Evolutionary conservation across 345 rosid species (phyloP).

Genomic region (Laguncularia racemosa): DNA sequence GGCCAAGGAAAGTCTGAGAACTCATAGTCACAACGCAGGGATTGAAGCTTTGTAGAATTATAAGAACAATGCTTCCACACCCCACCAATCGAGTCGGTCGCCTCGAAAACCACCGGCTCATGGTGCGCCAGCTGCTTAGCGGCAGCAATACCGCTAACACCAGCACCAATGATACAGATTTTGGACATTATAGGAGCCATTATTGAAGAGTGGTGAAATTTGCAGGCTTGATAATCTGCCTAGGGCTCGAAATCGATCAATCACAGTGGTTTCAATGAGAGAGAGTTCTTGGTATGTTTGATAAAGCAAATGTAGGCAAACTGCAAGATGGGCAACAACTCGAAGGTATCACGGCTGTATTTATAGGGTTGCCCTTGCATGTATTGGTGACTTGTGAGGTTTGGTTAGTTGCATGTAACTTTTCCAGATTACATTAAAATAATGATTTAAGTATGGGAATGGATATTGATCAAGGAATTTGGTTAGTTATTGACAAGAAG

Average conservation of each 20-base stretch:
- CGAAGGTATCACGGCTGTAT: background rate
- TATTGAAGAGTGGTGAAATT: too few species aligned
- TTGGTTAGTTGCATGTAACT: too few species aligned
- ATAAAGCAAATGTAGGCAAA: too few species aligned
- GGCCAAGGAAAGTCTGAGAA: slow-evolving; percentile 92
- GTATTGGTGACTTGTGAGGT: too few species aligned
- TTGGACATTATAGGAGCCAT: slow-evolving; percentile 26
- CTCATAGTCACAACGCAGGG: slow-evolving; percentile 59
- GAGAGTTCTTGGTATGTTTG: too few species aligned
- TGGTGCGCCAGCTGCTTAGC: slow-evolving; percentile 64
- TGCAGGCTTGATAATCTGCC: too few species aligned
- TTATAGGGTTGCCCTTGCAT: slow-evolving; percentile 17
- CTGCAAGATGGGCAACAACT: background rate
- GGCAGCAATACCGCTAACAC: slow-evolving; percentile 82
- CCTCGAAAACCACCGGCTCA: slow-evolving; percentile 70
- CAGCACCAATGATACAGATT: slow-evolving; percentile 79
- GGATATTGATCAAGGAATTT: background rate
- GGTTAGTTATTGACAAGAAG: slow-evolving; percentile 6
- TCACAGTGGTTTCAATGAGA: too few species aligned
- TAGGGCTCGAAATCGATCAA: too few species aligned
- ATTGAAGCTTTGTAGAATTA: slow-evolving; percentile 72
- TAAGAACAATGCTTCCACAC: slow-evolving; percentile 86
- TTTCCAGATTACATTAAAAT: too few species aligned
- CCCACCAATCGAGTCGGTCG: slow-evolving; percentile 70
- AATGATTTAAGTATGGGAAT: background rate